Conservation (phyloP, 2,329 filamentous ascomycete genomes). For the Colletotrichum spinosum region DNA sequence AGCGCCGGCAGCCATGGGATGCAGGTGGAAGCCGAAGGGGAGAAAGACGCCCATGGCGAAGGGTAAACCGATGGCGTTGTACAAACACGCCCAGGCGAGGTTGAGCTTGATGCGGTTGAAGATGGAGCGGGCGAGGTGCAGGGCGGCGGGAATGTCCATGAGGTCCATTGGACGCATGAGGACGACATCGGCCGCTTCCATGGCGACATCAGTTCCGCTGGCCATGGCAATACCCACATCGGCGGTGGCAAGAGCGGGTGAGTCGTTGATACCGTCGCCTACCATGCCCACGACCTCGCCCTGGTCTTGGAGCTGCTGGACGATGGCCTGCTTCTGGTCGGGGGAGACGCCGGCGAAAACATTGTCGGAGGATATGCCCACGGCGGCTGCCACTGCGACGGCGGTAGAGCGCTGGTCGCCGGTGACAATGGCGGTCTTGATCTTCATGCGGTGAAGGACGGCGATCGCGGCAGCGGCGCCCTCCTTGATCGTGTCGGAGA, state of each 20-base stretch:
- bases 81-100: slow-evolving; percentile 90
- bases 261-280: slow-evolving; percentile 98
- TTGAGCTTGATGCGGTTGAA: slow-evolving; percentile 96
- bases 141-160: slow-evolving; percentile 89
- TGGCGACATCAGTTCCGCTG: slow-evolving; percentile 94
- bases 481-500: slow-evolving; percentile 92
- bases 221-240: slow-evolving; percentile 94
- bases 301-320: slow-evolving; percentile 78
- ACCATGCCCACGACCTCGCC: slow-evolving; percentile 94
- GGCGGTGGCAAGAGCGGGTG: slow-evolving; percentile 91
- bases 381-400: slow-evolving; percentile 81
- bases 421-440: slow-evolving; percentile 91
- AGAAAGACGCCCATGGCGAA: slow-evolving; percentile 98
- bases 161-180: slow-evolving; percentile 94
- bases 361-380: slow-evolving; percentile 81
- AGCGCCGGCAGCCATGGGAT: slow-evolving; percentile 93
- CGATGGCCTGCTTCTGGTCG: slow-evolving; percentile 89
- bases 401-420: slow-evolving; percentile 91
- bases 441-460: slow-evolving; percentile 85
- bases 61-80: slow-evolving; percentile 91
- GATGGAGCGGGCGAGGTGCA: slow-evolving; percentile 85
- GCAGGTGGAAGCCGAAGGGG: slow-evolving; percentile 86
- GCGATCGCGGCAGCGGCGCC: slow-evolving; percentile 84
- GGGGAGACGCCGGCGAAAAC: slow-evolving; percentile 92
- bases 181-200: slow-evolving; percentile 96